Base-by-base conservation (phyloP, 805 yeast genomes). In the Spathaspora passalidarum region DNA sequence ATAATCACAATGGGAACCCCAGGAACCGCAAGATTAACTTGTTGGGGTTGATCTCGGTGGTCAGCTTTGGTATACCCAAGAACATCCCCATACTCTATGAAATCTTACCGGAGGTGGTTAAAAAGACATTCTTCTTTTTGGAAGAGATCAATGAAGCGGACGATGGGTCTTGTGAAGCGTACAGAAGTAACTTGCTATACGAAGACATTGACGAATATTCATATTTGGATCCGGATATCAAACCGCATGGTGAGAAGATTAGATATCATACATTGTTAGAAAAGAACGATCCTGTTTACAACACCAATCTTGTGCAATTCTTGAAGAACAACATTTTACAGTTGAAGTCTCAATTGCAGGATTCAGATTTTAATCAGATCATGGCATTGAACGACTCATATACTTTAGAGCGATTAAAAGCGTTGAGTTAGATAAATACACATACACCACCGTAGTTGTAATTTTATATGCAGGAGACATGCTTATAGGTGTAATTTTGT, bases 111-210 rank as follows among this genome's bases (percentile, higher is more conserved):
- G 65, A 52, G 9, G 50, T 65, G 8, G 55, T 70, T 32, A 64
- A 69, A 42, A 59, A 60, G n/a, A 44, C 63, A 2, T 65, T 73
- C 17, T 53, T 76, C 42, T 73, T 85, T 48, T 59, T 88, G 41
- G 97, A 91, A 55, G 96, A 89, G 57, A 73, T 86, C 11, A 78
- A 82, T 46, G 97, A 91, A 58, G 50, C 57, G 8, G 51, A 42
- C 4, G 51, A 54, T 5, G 76, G 75, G 0, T 50, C 53, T 5
- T 66, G 73, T 42, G 65, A 62, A 38, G 67, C 63, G 13, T 72
- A 72, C 52, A 57, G 57, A 22, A 68, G 62, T 40, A 72, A 69
- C 49, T 61, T 60, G 43, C 50, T 62, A 5, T 72, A 71, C 39
- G 71, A 67, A 40, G 76, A 72, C 45, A 65, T 72, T 22, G 73